Base-by-base conservation (phyloP, 305 asterid genomes). In the Rubia peregrina region DNA sequence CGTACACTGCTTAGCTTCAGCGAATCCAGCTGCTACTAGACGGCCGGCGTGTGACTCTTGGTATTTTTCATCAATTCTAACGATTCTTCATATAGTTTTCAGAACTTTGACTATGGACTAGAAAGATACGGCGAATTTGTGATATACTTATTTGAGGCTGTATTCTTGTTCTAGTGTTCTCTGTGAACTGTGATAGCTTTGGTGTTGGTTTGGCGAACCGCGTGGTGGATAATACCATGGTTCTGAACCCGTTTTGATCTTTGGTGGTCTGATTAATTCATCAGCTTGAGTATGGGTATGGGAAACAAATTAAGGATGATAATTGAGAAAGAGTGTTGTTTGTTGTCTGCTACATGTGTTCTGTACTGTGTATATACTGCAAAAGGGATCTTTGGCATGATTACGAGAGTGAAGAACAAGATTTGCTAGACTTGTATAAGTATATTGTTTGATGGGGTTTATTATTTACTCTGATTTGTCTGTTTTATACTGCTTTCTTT, bases 151-250 rank as follows among this genome's bases (percentile, higher is more conserved):
- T 33, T 33, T 33, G 38, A 2, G 38, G 38, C 38, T 33, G 38
- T 33, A 33, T 33, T 33, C 38, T 33, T 33, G 38, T 33, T 33
- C 38, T 4, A 4, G 38, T 33, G 38, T 33, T 33, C 38, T 33
- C 38, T 33, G 38, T 33, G 38, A 33, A 33, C 38, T 33, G 38
- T 33, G 38, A 33, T 33, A 33, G 38, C 38, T 33, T 33, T 33
- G 38, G 38, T 33, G 38, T 33, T 33, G 38, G 38, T 33, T 33
- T 33, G 38, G 38, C 38, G 38, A 4, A 33, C 38, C 38, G 38
- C 38, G 5, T 2, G 38, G 38, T 89, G 89, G 98, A 93, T 71
- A 97, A 93, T 57, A 80, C 90, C 41, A 93, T 91, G 97, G 98
- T 91, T 81, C 82, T 93, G 87, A 97, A 93, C 61, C 16, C 21